Evolutionary conservation across 2,329 filamentous ascomycete species (phyloP), one percentile per base, ranked within the genome.

Genomic region (Talaromyces sp.): DNA sequence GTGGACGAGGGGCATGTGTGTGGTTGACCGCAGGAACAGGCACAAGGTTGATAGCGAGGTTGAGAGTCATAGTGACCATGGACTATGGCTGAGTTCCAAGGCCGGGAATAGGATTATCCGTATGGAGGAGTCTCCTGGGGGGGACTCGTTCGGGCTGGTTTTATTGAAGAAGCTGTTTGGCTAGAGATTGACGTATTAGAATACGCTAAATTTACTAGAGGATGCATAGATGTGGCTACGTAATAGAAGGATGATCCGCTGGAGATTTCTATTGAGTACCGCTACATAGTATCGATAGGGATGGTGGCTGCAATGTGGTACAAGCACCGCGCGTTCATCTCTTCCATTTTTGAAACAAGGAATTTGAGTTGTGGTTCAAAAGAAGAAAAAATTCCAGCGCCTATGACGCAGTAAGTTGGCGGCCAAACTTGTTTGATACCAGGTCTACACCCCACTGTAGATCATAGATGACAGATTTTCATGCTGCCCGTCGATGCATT

Each of bases 1-100:
- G 78, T 99, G 95, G 95, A 96, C 93, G 52, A 82, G 91, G 60
- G 93, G 95, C 1, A 93, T 95, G 87, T 93, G 92, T 70, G 82
- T 98, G 32, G 80, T 92, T 46, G 95, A 99, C 79, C 82, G 86
- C 38, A 83, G 95, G 61, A 77, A 75, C 50, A 77, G 72, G 62
- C 77, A 73, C 58, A 75, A 69, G 62, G 74, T 68, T 72, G 80
- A 64, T 69, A 78, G 65, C 70, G 81, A 82, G 24, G 78, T 80
- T 51, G 82, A 84, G 65, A 82, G 87, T 31, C 81, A 87, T 0
- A 89, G 88, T 46, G 93, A 98, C 73, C 80, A 86, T 75, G 75
- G 84, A 67, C 79, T 88, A 57, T 98, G 95, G 95, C 74, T 95
- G 69, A 91, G 88, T 72, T 73, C 77, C 14, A 80, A 78, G 65